A percentile compares a stretch with the other conserved stretches of the same genome.
phyloP scores from a whole-genome alignment of 345 rosid species.

The Heritiera fomes region DNA sequence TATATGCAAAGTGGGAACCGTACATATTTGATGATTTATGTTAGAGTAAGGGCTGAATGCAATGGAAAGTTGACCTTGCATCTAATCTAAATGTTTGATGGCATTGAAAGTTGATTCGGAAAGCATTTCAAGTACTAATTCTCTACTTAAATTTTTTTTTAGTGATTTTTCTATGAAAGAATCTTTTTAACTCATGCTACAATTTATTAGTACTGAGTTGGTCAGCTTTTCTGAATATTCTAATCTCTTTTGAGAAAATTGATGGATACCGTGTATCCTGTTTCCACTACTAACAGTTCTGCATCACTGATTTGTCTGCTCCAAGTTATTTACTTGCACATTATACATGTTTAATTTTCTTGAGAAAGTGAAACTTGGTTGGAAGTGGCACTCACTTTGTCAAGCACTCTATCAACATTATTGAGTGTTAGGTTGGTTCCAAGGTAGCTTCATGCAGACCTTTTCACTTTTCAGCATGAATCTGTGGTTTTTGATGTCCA shows the following conservation, averaged over 20 bases:
- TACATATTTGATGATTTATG: slow-evolving; percentile 4
- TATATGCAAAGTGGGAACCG: background rate
- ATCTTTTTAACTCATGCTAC: slow-evolving; percentile 18
- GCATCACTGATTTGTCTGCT: slow-evolving; percentile 31
- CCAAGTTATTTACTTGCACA: slow-evolving; percentile 21
- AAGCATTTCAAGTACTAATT: slow-evolving; percentile 30
- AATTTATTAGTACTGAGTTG: slow-evolving; percentile 2
- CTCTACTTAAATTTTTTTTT: slow-evolving; percentile 1
- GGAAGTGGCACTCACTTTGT: slow-evolving; percentile 27
- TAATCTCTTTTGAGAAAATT: background rate
- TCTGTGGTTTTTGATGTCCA: background rate
- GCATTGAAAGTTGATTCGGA: slow-evolving; percentile 29
- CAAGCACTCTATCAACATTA: slow-evolving; percentile 28
- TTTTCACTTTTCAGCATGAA: background rate
- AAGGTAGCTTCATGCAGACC: background rate
- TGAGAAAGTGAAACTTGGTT: background rate
- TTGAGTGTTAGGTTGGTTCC: slow-evolving; percentile 6
- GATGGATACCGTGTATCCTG: slow-evolving; percentile 18
- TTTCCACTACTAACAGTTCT: slow-evolving; percentile 27
- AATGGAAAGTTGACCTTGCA: slow-evolving; percentile 6
- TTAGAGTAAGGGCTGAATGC: background rate
- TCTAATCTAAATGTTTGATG: background rate
- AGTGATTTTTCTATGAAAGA: slow-evolving; percentile 17
- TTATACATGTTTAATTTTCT: background rate
- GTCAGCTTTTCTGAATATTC: slow-evolving; percentile 25